Conservation (phyloP, 805 yeast genomes). For the Tetrapisispora taiwanensis region DNA sequence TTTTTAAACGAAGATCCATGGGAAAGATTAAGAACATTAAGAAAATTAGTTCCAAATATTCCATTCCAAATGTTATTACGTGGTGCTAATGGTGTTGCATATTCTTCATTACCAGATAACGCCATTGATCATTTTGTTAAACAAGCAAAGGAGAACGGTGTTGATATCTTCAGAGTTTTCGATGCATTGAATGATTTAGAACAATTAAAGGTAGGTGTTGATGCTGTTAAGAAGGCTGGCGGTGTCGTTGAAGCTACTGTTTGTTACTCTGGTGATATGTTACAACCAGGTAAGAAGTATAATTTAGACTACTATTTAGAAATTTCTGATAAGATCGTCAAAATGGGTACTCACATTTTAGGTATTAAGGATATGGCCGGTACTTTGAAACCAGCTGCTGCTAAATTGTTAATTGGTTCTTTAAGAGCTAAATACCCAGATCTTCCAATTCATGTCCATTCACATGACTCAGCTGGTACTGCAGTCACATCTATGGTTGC, state of each 20-base stretch:
- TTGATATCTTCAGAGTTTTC: conserved; percentile 94
- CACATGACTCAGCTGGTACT: conserved; percentile 99
- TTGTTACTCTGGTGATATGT: conserved; percentile 98
- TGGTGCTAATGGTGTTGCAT: conserved; percentile 99
- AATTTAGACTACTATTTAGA: conserved; percentile 80
- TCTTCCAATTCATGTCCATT: conserved; percentile 95
- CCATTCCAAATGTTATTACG: conserved; percentile 98
- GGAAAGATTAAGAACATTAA: conserved; percentile 83
- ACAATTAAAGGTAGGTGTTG: conserved; percentile 93
- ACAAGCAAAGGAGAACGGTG: conserved; percentile 93
- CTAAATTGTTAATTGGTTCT: conserved; percentile 64
- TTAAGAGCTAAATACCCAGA: conserved; percentile 83
- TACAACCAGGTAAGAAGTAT: conserved; percentile 90
- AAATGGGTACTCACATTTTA: conserved; percentile 90
- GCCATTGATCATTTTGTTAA: conserved; percentile 95
- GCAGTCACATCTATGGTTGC: conserved; percentile 97
- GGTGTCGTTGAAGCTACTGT: conserved; percentile 98
- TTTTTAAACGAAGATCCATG: conserved; percentile 98
- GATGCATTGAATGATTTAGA: conserved; percentile 96
- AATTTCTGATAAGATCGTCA: conserved; percentile 73
- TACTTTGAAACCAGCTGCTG: conserved; percentile 93
- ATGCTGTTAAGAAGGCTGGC: conserved; percentile 95
- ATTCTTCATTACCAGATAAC: conserved; percentile 94
- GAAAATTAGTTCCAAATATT: conserved; percentile 90
- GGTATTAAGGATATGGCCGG: conserved; percentile 99